Base-by-base conservation (phyloP, 148 eudicot genomes). In the Polygonum aviculare region DNA sequence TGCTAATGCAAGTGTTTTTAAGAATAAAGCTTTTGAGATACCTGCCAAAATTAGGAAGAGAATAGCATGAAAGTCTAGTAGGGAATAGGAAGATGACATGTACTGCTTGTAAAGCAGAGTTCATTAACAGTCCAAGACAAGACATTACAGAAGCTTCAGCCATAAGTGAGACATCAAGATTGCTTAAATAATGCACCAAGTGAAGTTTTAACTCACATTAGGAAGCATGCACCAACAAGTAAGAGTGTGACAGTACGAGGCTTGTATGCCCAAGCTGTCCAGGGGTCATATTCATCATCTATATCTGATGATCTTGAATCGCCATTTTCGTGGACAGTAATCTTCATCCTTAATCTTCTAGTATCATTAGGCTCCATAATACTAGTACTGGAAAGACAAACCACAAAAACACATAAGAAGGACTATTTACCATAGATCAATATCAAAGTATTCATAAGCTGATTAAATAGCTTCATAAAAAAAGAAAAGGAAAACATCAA, bases 181-280 rank as follows among this genome's bases (percentile, higher is more conserved):
- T 22, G 36, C 16, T 16, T 11, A 60, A 26, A 2, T 39, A 15
- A 7, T 6, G 8, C 18, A 47, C 22, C 0, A 38, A 36, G 69
- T 67, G 7, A 67, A 38, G 41, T 35, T 36, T 72, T 67, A 65
- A 89, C 97, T 90, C 83, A 95, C 99, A 95, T 90, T n/a, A 95
- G 89, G 77, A 95, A 78, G 77, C 96, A 92, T 81, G 94, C 96
- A 78, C 99, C 99, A 82, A 93, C 80, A 74, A 95, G 87, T 78
- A 95, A 85, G 75, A 93, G 79, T 26, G 99, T 82, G 36, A 95
- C 86, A 21, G 99, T 93, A 41, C 87, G 99, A 80, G 99, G 99
- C 82, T 80, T 92, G 82, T 93, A 92, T 49, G 97, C 97, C 99
- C 97, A 95, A 62, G 97, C 94, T 39, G 99, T 95, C 99, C 99